A percentile compares a stretch with the other conserved stretches of the same genome.
These are phyloP conservation scores for Fremontodendron californicum DNA, from an alignment of 345 rosid species.

Conservation along the genomic window DNA sequence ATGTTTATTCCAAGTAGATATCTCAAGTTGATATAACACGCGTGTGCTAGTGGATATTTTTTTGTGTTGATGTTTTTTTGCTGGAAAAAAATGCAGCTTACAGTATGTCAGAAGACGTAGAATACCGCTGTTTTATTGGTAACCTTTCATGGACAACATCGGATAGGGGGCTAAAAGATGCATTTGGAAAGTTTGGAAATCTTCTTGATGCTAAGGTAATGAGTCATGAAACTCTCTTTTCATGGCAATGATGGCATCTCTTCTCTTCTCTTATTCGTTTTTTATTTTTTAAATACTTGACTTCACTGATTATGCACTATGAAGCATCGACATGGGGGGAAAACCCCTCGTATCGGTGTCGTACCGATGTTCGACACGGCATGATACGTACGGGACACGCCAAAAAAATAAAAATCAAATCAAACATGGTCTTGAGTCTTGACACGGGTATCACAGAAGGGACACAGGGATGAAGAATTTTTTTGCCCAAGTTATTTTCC, in stretches of 20 bases:
- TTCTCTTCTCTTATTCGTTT: background rate
- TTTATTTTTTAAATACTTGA: background rate
- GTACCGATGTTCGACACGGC: no score
- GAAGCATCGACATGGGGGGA: no score
- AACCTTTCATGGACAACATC: conserved; percentile 91
- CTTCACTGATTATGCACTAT: background rate
- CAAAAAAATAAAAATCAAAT: no score
- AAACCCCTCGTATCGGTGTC: no score
- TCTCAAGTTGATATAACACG: background rate
- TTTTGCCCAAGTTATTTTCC: no score
- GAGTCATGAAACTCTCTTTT: background rate
- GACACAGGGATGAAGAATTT: no score
- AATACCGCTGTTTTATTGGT: conserved; percentile 87
- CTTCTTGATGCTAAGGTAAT: conserved; percentile 80
- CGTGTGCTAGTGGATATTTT: background rate
- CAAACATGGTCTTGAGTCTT: no score
- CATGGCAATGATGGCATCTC: background rate
- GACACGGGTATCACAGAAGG: no score
- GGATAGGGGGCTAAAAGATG: conserved; percentile 79
- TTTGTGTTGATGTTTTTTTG: conserved; percentile 2
- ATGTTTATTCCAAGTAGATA: background rate
- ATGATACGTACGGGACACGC: no score
- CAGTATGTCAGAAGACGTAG: conserved; percentile 69
- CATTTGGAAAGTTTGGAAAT: conserved; percentile 89
- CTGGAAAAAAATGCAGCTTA: conserved; percentile 24